Base-by-base conservation (phyloP, 2,329 filamentous ascomycete species). In the Aureobasidium lini region DNA sequence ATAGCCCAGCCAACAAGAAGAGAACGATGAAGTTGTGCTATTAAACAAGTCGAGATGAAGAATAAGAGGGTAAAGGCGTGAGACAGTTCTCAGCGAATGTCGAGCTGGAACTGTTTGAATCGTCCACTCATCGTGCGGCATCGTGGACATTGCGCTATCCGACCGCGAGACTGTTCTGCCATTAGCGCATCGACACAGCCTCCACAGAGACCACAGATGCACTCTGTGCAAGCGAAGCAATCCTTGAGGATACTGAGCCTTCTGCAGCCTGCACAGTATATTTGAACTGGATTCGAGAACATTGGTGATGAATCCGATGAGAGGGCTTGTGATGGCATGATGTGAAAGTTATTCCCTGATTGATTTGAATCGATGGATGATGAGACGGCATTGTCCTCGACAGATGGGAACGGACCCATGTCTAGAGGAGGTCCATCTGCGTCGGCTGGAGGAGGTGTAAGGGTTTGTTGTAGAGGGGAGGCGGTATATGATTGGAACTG, bases 171-270 rank as follows among this genome's bases (percentile, higher is more conserved):
- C 70, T 90, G 87, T 70, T 90, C 88, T 66, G 82, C 83, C 74
- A 90, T 85, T 59, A 93, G 78, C 36, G 89, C 84, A 67, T 91
- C 87, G 60, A 96, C 90, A 68, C 93, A 97, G 61, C 90, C 85
- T 64, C 87, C 84, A 73, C 94, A 97, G 52, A 97, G 82, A 15
- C 92, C 93, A 71, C 90, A 95, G 64, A 97, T 95, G 72, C 94
- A 97, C 73, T 96, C 92, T 1, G 92, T 96, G 72, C 93, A 97
- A 23, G 93, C 93, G 69, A 91, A 96, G 36, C 90, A 94, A 67
- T 93, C 88, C 68, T 85, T 87, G 29, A 97, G 77, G 10, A 86
- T 77, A 54, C 87, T 92, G 16, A 91, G 79, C 39, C 87, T 84
- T 64, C 89, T 85, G 70, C 93, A 97, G 49, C 88, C 89, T 18